These are phyloP conservation scores for Tylopilus subfusipes DNA, from an alignment of 768 basidiomycete genomes.

Conservation along the genomic window DNA sequence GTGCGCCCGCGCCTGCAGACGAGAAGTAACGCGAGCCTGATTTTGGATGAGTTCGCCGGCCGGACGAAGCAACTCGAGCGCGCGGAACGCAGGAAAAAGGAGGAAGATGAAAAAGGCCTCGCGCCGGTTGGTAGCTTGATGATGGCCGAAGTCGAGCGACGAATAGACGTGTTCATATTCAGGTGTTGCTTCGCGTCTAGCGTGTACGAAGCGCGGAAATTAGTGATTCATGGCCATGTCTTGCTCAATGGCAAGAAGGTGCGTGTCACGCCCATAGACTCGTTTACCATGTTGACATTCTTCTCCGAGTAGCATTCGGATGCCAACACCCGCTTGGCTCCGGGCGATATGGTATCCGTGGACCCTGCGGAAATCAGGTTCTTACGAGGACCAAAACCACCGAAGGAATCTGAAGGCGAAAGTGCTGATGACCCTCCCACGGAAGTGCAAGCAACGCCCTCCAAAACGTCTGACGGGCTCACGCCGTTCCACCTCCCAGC, in stretches of 20 bases:
- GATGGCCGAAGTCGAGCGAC: conserved; percentile 90
- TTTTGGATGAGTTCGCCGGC: conserved; percentile 56
- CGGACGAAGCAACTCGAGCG: conserved; percentile 43
- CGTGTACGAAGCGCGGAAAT: conserved; percentile 82
- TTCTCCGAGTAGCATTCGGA: conserved; percentile 59
- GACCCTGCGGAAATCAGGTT: conserved; percentile 78
- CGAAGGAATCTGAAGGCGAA: conserved; percentile 13
- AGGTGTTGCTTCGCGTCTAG: conserved; percentile 83
- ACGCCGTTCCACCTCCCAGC: conserved; percentile 84
- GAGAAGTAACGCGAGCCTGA: conserved; percentile 35
- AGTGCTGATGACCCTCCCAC: neutral
- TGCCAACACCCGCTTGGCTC: conserved; percentile 83
- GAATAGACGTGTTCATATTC: conserved; percentile 92
- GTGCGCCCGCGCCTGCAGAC: conserved; percentile 59
- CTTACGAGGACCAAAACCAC: conserved; percentile 40
- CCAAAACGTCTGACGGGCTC: conserved; percentile 25
- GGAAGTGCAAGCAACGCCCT: neutral
- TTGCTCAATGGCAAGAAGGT: conserved; percentile 89
- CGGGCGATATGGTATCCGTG: conserved; percentile 92
- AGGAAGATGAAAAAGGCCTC: conserved; percentile 58
- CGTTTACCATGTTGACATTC: neutral
- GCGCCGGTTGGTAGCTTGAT: conserved; percentile 95
- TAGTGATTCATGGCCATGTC: conserved; percentile 86
- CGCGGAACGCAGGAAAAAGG: conserved; percentile 45
- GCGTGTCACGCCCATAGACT: conserved; percentile 22